Conservation (phyloP, 1,284 basidiomycete genomes). For the Malassezia globosa region DNA sequence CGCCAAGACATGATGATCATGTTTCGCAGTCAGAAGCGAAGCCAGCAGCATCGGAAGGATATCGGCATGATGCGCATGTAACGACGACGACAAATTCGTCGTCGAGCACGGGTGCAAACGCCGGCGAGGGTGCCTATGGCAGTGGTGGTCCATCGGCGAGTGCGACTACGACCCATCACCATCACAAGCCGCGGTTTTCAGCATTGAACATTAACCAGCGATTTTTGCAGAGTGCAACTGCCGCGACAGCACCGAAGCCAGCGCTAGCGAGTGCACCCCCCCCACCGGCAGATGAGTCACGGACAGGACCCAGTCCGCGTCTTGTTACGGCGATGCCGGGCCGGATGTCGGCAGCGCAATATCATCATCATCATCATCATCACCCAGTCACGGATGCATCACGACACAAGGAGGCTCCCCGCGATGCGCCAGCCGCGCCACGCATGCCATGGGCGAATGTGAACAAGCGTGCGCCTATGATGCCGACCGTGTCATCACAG, state of each 20-base stretch:
- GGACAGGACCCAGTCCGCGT: conserved; percentile 21
- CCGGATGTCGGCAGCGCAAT: conserved; percentile 1
- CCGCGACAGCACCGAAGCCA: conserved; percentile 16
- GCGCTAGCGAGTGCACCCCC: conserved; percentile 1
- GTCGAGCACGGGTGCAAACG: background rate
- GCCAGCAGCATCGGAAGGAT: no score
- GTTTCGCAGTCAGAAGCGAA: no score
- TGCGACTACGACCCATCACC: no score
- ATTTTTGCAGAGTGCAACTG: conserved; percentile 39
- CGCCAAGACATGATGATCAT: no score
- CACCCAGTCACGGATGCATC: conserved; percentile 17
- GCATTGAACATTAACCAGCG: conserved; percentile 43
- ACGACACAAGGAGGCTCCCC: conserved; percentile 23
- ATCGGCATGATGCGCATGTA: no score
- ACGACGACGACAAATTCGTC: background rate
- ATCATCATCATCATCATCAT: no score
- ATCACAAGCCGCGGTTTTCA: conserved; percentile 34
- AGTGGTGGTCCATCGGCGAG: background rate
- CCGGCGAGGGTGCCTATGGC: background rate
- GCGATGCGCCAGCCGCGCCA: conserved; percentile 14
- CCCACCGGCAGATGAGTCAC: conserved; percentile 9
- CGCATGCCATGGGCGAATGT: conserved; percentile 17
- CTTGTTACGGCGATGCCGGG: conserved; percentile 26
- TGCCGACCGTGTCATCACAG: conserved; percentile 12
- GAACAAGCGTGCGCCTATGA: background rate